Evolutionary conservation across 202 grass and related monocot species (phyloP).

Genomic region (Panicum hallii): DNA sequence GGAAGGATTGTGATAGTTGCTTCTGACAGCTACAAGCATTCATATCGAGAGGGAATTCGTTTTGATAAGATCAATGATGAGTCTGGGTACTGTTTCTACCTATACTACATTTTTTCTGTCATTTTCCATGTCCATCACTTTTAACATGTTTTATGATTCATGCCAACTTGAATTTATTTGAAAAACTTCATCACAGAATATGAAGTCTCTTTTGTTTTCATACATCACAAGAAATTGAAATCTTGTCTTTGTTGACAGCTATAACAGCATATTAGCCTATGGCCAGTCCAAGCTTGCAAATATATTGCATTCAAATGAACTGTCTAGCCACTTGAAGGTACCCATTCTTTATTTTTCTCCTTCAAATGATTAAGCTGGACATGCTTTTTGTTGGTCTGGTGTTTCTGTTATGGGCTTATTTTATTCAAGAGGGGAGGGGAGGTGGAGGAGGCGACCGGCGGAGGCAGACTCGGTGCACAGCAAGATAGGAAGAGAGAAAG

Average conservation of each 20-base stretch:
- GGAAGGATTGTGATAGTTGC: slow-evolving; percentile 59
- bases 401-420: neutral
- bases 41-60: slow-evolving; percentile 52
- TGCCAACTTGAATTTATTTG: neutral
- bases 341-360: neutral
- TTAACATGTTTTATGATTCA: neutral
- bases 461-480: neutral
- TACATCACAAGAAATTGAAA: neutral
- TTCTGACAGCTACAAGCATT: slow-evolving; percentile 39
- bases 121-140: neutral
- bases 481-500: neutral
- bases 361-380: neutral
- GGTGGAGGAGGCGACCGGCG: too few species aligned
- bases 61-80: slow-evolving; percentile 57
- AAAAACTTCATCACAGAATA: neutral
- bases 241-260: slow-evolving; percentile 26
- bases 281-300: slow-evolving; percentile 64
- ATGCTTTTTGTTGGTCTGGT: neutral
- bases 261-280: slow-evolving; percentile 42
- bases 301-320: slow-evolving; percentile 49
- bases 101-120: neutral
- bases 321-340: slow-evolving; percentile 45
- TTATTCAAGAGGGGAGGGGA: neutral
- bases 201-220: neutral
- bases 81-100: slow-evolving; percentile 12